Evolutionary conservation across 345 rosid genomes (phyloP), one percentile per base, ranked within the genome.

Genomic region (Corchorus capsularis): DNA sequence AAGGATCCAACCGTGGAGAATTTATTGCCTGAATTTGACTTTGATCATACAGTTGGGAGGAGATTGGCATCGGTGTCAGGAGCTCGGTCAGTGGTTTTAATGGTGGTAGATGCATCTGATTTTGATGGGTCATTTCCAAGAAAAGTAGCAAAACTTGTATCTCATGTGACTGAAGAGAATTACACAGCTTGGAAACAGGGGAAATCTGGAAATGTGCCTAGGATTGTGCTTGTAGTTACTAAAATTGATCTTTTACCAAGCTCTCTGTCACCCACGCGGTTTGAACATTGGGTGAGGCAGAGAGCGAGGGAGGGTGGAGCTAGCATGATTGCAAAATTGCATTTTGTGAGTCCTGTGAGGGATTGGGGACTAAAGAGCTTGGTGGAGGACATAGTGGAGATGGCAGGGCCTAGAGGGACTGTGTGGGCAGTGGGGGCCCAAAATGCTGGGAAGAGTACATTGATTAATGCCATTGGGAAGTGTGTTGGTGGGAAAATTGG

Each of bases 371-470:
- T 91, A 85, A 91, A 90, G 85, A 89, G 79, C 84, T 80, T 93
- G 63, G 88, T 89, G 59, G 99, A 96, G 46, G 97, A 93, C 68
- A 85, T 96, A 13, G 82, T 85, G 19, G 79, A 78, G 6, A 79
- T 91, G 90, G 93, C 93, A 2, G 99, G 99, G 47, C 83, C 91
- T 47, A 77, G 99, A 72, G 98, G 98, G 8, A 85, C 90, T 76
- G 98, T 93, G 34, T 93, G 99, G 99, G 94, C 94, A 0, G 86
- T 93, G 2, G 97, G 99, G 27, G 88, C 93, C 0, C 99, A 96
- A 70, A 96, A 90, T 80, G 99, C 97, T 0, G 99, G 99, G 69
- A 96, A 96, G 86, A 96, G 93, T 78, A 92, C 98, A 9, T 73
- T 93, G 87, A 89, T 93, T 45, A 94, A 96, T 73, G 94, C 97